Conservation (phyloP, 164 flowering plant species). For the Taxillus chinensis region DNA sequence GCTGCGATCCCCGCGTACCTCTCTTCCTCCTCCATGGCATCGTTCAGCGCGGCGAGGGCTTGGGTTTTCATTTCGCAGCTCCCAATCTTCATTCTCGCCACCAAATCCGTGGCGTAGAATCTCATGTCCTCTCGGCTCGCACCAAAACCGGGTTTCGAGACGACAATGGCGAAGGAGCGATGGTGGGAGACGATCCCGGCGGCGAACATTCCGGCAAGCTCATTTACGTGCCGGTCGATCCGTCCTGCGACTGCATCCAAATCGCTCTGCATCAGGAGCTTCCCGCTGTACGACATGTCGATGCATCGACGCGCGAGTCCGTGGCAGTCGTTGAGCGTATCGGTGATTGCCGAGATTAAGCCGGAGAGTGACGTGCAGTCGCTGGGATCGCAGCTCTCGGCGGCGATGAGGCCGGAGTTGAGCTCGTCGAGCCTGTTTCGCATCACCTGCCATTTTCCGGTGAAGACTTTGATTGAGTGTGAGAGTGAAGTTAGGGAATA, state of each 20-base stretch:
- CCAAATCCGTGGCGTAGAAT: slow-evolving; percentile 62
- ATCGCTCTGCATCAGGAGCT: slow-evolving; percentile 95
- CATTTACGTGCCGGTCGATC: slow-evolving; percentile 41
- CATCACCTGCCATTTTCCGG: slow-evolving; percentile 66
- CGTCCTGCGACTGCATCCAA: slow-evolving; percentile 47
- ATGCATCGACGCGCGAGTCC: slow-evolving; percentile 54
- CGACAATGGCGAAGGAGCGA: slow-evolving; percentile 43
- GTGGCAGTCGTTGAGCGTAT: slow-evolving; percentile 32
- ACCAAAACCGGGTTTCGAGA: slow-evolving; percentile 47
- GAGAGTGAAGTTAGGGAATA: slow-evolving; percentile 49
- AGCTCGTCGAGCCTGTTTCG: slow-evolving; percentile 69
- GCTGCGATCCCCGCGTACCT: slow-evolving; percentile 41
- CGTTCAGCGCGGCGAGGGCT: slow-evolving; percentile 43
- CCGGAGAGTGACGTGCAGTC: slow-evolving; percentile 19
- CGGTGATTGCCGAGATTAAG: slow-evolving; percentile 16
- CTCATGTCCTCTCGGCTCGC: slow-evolving; percentile 62
- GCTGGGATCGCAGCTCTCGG: slow-evolving; percentile 30
- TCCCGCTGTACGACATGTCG: slow-evolving; percentile 66
- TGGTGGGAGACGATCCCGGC: slow-evolving; percentile 41
- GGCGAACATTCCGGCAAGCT: slow-evolving; percentile 37
- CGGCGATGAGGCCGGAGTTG: slow-evolving; percentile 36
- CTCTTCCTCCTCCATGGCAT: slow-evolving; percentile 58
- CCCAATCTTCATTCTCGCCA: slow-evolving; percentile 71
- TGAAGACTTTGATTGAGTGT: slow-evolving; percentile 47
- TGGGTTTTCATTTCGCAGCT: slow-evolving; percentile 48